Percentiles rank a stretch among this genome's conserved stretches.
Conservation (phyloP, 768 basidiomycete species). For the Naganishia randhawae region DNA sequence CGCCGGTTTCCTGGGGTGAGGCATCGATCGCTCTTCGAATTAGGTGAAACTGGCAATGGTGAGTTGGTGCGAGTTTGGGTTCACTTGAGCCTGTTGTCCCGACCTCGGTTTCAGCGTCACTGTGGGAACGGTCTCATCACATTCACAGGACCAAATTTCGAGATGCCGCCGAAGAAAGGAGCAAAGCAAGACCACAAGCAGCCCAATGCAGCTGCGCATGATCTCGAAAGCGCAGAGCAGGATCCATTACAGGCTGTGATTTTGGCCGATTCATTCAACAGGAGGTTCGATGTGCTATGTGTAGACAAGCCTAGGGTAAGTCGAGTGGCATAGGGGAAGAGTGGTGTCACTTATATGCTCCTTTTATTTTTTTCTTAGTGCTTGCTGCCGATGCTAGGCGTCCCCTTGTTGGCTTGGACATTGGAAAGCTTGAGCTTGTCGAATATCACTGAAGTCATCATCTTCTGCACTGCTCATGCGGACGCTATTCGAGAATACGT, state of each 20-base stretch:
- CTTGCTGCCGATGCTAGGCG: slow-evolving; percentile 88
- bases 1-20: too few relatives aligned
- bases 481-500: slow-evolving; percentile 80
- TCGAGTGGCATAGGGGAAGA: slow-evolving; percentile 18
- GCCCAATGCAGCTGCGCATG: slow-evolving; percentile 5
- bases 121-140: not conserved
- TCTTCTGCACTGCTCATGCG: slow-evolving; percentile 86
- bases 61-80: not conserved
- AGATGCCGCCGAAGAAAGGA: slow-evolving; percentile 22
- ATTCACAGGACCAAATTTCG: not conserved
- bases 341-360: not conserved
- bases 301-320: slow-evolving; percentile 78
- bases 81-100: not conserved
- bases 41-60: too few relatives aligned
- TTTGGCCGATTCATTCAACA: slow-evolving; percentile 94
- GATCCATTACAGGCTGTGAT: slow-evolving; percentile 90
- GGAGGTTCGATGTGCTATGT: slow-evolving; percentile 85
- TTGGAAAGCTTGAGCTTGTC: slow-evolving; percentile 91
- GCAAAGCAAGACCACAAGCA: not conserved
- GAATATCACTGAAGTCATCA: slow-evolving; percentile 92
- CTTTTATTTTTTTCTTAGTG: slow-evolving; percentile 57
- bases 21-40: too few relatives aligned
- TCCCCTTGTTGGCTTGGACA: slow-evolving; percentile 90
- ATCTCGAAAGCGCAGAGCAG: slow-evolving; percentile 53
- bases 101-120: too few relatives aligned